Base-by-base conservation (phyloP, 805 yeast species). In the Starmerella ratchasimensis region DNA sequence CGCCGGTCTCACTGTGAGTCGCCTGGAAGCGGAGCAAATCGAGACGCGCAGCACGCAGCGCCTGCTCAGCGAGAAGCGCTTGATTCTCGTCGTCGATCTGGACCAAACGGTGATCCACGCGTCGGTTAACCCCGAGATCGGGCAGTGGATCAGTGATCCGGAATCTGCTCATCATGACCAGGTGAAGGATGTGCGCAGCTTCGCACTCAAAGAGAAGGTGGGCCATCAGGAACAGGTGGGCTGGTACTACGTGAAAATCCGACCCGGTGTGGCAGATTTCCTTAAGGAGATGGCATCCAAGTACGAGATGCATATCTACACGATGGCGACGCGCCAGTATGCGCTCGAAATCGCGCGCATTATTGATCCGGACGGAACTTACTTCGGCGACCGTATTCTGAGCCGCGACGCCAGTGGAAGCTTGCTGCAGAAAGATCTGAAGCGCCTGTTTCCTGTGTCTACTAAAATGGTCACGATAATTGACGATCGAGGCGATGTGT, bases 21-120 rank as follows among this genome's bases (percentile, higher is more conserved):
- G 76, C 34, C 74, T 70, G 43, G 98, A 90, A 60, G 98, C 97
- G 2, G 76, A 74, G 43, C 74, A 76, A 43, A 75, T 90, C 34
- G 97, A 86, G 54, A 70, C 71, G 43, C 62, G 62, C 22, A 68
- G 84, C 36, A 72, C 82, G 4, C 62, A 65, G 39, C 64, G 78
- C 41, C 64, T 90, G 33, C 58, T 74, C 5, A 56, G 64, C 13
- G 80, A 73, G 37, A 63, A 68, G 42, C 82, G 81, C 56, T 64
- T 90, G 44, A 84, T 90, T 22, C 65, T 90, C 39, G 97, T 90
- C 21, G 98, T 90, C 4, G 98, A 90, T 64, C 67, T 90, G 45
- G 98, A 90, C 61, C 98, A 90, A 57, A 90, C 98, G 0, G 93
- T 90, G 4, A 88, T 90, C 23, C 98, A 90, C 54, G 94, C 96